Percentiles rank a stretch among this genome's conserved stretches.
Evolutionary conservation across 306 rosid species (phyloP).

Genomic region (Cucurbita moschata): DNA sequence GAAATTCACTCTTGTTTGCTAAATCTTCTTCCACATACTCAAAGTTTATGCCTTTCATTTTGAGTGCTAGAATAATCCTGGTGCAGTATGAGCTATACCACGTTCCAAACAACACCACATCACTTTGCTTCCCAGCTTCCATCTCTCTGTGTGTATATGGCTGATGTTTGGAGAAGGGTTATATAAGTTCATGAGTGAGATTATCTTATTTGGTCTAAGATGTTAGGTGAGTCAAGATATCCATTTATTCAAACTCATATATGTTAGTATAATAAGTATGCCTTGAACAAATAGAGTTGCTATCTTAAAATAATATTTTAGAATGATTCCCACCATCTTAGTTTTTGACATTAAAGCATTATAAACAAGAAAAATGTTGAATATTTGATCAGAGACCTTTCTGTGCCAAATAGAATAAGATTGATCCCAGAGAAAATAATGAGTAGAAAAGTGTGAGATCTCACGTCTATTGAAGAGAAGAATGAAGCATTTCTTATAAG

Average conservation of each 20-base stretch:
- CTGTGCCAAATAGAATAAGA: not conserved
- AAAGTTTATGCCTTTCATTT: constrained; percentile 29
- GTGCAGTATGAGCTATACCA: constrained; percentile 12
- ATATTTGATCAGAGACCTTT: not conserved
- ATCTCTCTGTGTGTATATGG: not conserved
- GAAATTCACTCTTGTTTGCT: constrained; percentile 20
- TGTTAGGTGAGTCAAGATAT: not conserved
- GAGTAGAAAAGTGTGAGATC: not conserved
- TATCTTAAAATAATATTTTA: not conserved
- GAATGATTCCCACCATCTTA: not conserved
- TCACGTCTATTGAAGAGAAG: too few relatives aligned
- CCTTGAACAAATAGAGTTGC: not conserved
- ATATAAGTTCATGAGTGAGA: not conserved
- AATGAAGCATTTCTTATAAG: too few relatives aligned
- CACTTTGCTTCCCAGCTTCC: constrained; percentile 9
- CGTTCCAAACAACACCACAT: constrained; percentile 24
- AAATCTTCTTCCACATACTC: constrained; percentile 26
- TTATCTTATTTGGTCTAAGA: not conserved
- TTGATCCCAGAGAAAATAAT: not conserved
- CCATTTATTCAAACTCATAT: not conserved
- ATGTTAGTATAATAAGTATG: not conserved
- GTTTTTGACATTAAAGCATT: not conserved
- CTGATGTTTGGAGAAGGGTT: not conserved
- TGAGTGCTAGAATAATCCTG: constrained; percentile 23
- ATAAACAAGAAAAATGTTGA: not conserved